Evolutionary conservation across 371 early-diverging fungal genomes (phyloP).

Genomic region (Mucor lusitanicus): DNA sequence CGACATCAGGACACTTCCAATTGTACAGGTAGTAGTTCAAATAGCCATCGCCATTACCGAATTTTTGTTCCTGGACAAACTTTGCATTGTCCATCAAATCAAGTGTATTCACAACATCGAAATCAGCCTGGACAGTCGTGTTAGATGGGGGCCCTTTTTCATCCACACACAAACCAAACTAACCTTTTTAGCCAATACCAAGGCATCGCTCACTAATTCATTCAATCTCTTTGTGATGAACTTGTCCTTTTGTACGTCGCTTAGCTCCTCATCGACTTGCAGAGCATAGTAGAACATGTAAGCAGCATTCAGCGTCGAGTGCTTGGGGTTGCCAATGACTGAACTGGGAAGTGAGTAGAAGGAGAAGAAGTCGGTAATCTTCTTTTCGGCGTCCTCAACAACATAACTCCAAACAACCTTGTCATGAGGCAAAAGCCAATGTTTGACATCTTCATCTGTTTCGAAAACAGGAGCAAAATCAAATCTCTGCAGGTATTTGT

Average conservation of each 20-base stretch:
- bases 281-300: constrained; percentile 95
- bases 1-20: constrained; percentile 78
- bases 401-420: constrained; percentile 92
- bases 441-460: constrained; percentile 84
- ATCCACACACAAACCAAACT: background rate
- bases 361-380: constrained; percentile 85
- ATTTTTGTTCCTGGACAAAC: constrained; percentile 82
- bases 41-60: constrained; percentile 91
- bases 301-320: constrained; percentile 84
- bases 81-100: constrained; percentile 82
- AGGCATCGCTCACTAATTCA: constrained; percentile 70
- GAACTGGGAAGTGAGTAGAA: constrained; percentile 93
- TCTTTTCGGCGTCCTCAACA: constrained; percentile 69
- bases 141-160: background rate
- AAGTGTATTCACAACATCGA: constrained; percentile 94
- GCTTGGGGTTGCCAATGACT: constrained; percentile 76
- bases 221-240: constrained; percentile 58
- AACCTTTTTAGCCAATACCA: constrained; percentile 79
- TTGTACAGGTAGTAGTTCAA: constrained; percentile 96
- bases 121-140: constrained; percentile 39
- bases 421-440: constrained; percentile 87
- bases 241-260: constrained; percentile 38
- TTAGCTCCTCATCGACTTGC: constrained; percentile 24
- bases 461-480: constrained; percentile 76
- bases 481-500: constrained; percentile 69